phyloP scores from a whole-genome alignment of 352 stramenopile species.

The Aphanomyces astaci region DNA sequence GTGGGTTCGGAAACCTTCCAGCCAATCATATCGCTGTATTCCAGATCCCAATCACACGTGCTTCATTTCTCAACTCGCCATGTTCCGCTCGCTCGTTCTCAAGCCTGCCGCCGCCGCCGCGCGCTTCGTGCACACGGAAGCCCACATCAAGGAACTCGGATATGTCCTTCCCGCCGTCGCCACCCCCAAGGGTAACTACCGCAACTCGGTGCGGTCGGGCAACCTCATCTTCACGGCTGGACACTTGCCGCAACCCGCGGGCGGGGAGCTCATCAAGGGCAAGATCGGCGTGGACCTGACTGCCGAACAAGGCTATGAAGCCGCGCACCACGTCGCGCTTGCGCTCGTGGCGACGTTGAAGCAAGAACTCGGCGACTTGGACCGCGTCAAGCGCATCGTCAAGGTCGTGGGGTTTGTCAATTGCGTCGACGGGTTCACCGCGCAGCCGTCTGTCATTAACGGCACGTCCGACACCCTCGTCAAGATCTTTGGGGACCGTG shows the following conservation, averaged over 20 bases:
- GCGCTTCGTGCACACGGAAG: conserved; percentile 74
- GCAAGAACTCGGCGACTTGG: conserved; percentile 85
- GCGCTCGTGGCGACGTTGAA: conserved; percentile 89
- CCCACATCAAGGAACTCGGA: conserved; percentile 76
- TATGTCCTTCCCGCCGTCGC: conserved; percentile 74
- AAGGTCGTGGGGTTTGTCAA: conserved; percentile 97
- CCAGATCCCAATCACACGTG: not conserved
- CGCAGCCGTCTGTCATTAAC: conserved; percentile 93
- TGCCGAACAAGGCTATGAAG: conserved; percentile 86
- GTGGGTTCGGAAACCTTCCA: not conserved
- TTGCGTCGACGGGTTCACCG: conserved; percentile 87
- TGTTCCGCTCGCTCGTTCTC: not conserved
- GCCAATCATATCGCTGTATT: not conserved
- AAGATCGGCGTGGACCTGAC: conserved; percentile 86
- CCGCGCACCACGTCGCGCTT: conserved; percentile 81
- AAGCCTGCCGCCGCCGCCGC: conserved; percentile 25
- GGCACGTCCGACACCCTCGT: conserved; percentile 90
- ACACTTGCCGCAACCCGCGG: conserved; percentile 64
- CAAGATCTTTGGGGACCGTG: conserved; percentile 88
- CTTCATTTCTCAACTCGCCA: conserved; percentile 13
- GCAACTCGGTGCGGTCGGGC: conserved; percentile 64
- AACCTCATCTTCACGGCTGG: conserved; percentile 82
- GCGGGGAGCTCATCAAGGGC: conserved; percentile 74
- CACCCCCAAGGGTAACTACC: conserved; percentile 88
- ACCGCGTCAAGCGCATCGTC: conserved; percentile 90